Evolutionary conservation across 2,329 filamentous ascomycete species (phyloP), one percentile per base, ranked within the genome.

Genomic region (Fonsecaea erecta): DNA sequence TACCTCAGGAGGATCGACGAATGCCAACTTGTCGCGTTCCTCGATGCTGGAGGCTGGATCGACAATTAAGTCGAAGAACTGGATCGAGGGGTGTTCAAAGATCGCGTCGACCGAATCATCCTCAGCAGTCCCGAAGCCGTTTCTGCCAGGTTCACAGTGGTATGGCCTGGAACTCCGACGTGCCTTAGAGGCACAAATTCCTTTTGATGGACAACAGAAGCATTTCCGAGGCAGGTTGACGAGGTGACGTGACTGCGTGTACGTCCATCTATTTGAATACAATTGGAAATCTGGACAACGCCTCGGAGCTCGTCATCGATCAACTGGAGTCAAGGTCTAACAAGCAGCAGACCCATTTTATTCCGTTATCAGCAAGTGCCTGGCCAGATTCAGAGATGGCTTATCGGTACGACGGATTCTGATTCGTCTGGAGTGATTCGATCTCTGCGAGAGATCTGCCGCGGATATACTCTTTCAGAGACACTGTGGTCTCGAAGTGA

Each of bases 391-490:
- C 24, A 61, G 52, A 40, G 53, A 60, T 57, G 57, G 60, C 63
- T 66, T 62, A 32, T 18, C 16, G 35, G n/a, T 30, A 46, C 18
- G n/a, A 46, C 8, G 12, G n/a, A 24, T 9, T 34, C 53, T 66
- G 35, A 68, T 66, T 68, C 55, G 66, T 53, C 53, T 32, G 14
- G 18, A 18, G 8, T 18, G 18, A 51, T 16, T 53, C 52, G 57
- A 68, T 64, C 66, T 64, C 40, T 62, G 32, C 30, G 40, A 52
- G 54, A 59, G 67, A 69, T 67, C 64, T 59, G 54, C 68, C 64
- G 68, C 67, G 65, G 68, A 70, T 62, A 60, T 69, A 51, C 63
- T 63, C 9, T 46, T 60, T 37, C 53, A 48, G 51, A 21, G 46
- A 60, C 43, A 52, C 35, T 52, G 28, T 35, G 53, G 61, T 60